Conservation (phyloP, 371 early-diverging fungal genomes). For the Apophysomyces elegans region DNA sequence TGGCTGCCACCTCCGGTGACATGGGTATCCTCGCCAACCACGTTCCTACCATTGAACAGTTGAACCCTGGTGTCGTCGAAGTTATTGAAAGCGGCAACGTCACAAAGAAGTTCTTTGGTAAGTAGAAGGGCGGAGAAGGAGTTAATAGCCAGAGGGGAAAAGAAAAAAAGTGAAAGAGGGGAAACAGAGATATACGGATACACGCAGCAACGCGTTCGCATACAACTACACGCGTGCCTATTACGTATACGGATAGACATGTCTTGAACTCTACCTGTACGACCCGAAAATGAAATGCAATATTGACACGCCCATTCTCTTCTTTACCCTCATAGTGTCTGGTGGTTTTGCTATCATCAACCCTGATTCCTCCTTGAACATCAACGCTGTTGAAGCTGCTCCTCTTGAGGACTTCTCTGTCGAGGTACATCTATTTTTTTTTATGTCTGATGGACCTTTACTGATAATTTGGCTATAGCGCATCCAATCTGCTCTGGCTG, state of each 20-base stretch:
- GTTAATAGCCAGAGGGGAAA: no score
- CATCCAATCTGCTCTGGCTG: slow-evolving; percentile 79
- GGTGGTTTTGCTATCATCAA: slow-evolving; percentile 98
- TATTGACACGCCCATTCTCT: not conserved
- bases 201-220: no score
- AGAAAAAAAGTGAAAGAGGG: no score
- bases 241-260: no score
- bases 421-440: slow-evolving; percentile 51
- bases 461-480: slow-evolving; percentile 51
- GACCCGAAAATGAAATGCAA: not conserved
- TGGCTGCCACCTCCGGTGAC: slow-evolving; percentile 93
- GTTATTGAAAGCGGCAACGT: slow-evolving; percentile 77
- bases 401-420: slow-evolving; percentile 85
- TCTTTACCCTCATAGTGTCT: slow-evolving; percentile 63
- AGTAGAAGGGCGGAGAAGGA: not conserved
- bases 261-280: no score
- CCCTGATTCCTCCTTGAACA: slow-evolving; percentile 95
- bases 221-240: no score
- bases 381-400: slow-evolving; percentile 96
- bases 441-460: slow-evolving; percentile 15
- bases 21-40: slow-evolving; percentile 99
- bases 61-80: slow-evolving; percentile 92
- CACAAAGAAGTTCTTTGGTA: slow-evolving; percentile 94
- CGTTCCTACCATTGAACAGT: slow-evolving; percentile 96
- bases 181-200: no score